Conservation (phyloP, 1,284 basidiomycete species). For the Tylopilus sp. region DNA sequence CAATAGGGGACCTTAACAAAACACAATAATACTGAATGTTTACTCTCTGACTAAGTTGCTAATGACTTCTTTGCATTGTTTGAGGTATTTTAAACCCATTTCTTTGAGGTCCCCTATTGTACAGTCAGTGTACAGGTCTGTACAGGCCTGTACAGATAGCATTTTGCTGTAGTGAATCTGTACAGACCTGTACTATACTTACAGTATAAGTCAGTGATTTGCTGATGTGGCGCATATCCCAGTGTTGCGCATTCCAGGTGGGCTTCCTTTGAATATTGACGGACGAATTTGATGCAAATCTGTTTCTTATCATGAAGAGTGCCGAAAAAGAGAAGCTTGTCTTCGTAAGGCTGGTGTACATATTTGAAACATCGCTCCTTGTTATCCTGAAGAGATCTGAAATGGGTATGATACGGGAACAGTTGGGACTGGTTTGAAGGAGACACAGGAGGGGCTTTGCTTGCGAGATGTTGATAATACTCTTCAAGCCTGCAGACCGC, state of each 20-base stretch:
- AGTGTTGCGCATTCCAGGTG: not conserved
- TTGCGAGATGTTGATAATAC: not conserved
- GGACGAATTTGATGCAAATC: not conserved
- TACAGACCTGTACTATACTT: too few relatives aligned
- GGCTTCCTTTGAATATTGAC: not conserved
- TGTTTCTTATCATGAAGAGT: not conserved
- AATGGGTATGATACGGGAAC: not conserved
- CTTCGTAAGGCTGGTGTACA: not conserved
- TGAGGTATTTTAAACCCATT: too few relatives aligned
- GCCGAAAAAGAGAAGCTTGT: not conserved
- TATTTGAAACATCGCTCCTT: not conserved
- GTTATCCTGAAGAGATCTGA: not conserved
- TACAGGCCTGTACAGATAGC: too few relatives aligned
- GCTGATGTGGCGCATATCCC: constrained; percentile 1
- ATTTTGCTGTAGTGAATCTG: too few relatives aligned
- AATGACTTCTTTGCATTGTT: too few relatives aligned
- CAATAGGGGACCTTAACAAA: too few relatives aligned
- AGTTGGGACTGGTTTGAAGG: not conserved
- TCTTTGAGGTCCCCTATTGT: too few relatives aligned
- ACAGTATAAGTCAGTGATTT: too few relatives aligned
- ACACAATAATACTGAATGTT: too few relatives aligned
- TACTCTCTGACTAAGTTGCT: too few relatives aligned
- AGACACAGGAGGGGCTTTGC: not conserved
- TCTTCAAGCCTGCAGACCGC: not conserved
- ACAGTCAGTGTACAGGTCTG: too few relatives aligned